Percentiles rank a stretch among this genome's conserved stretches.
Evolutionary conservation across 164 flowering plant genomes (phyloP).

Genomic region (Magnolia kwangsiensis): DNA sequence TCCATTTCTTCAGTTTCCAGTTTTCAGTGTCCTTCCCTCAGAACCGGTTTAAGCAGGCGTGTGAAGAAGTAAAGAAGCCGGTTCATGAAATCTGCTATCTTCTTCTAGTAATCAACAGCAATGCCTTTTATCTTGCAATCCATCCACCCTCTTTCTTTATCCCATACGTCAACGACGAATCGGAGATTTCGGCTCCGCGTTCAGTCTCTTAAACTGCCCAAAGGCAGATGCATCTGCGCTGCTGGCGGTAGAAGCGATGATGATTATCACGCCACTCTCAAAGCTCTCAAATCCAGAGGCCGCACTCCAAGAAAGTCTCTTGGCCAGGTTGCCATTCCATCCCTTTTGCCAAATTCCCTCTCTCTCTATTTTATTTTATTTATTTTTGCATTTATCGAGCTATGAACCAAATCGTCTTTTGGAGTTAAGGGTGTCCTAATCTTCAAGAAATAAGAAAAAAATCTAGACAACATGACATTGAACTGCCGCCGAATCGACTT

Average conservation of each 20-base stretch:
- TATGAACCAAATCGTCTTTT: too few species aligned
- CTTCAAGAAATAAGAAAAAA: too few species aligned
- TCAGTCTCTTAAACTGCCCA: neutral
- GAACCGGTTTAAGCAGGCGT: too few species aligned
- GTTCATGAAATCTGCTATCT: neutral
- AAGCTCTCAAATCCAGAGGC: conserved; percentile 61
- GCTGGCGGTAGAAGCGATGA: conserved; percentile 21
- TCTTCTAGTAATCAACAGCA: neutral
- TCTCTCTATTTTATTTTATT: neutral
- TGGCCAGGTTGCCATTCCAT: conserved; percentile 61
- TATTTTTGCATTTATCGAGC: too few species aligned
- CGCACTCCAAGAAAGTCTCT: conserved; percentile 78
- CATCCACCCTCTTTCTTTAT: neutral
- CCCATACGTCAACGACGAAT: neutral
- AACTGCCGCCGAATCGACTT: too few species aligned
- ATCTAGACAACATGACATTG: too few species aligned
- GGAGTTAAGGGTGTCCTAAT: too few species aligned
- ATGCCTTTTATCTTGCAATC: neutral
- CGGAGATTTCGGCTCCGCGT: neutral
- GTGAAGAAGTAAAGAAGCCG: too few species aligned
- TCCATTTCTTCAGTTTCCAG: too few species aligned
- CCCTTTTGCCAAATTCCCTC: neutral
- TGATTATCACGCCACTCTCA: conserved; percentile 83
- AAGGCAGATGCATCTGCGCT: neutral
- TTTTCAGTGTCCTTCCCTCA: too few species aligned